Conservation (phyloP, 1,139 yeast genomes). For the Yamadazyma epiphylla region DNA sequence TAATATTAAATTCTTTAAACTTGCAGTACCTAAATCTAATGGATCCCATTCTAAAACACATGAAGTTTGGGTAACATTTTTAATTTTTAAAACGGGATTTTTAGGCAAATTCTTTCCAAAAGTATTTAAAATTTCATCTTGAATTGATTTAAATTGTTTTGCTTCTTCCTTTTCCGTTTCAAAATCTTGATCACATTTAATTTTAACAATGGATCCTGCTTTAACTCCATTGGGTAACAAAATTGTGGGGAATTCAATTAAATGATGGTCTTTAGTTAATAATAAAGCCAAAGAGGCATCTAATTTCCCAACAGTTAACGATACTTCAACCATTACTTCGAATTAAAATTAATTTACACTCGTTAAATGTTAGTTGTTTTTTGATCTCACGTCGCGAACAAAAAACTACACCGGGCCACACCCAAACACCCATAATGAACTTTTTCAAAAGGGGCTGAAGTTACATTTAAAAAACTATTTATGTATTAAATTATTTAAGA, state of each 20-base stretch:
- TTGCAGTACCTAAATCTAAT: constrained; percentile 78
- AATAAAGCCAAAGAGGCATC: constrained; percentile 93
- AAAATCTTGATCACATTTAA: constrained; percentile 79
- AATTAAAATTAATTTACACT: neutral
- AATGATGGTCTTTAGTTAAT: constrained; percentile 87
- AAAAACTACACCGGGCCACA: too few species aligned
- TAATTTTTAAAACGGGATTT: constrained; percentile 64
- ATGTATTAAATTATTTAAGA: constrained; percentile 4
- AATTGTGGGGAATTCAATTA: constrained; percentile 94
- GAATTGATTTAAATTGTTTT: constrained; percentile 57
- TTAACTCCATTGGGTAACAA: constrained; percentile 84
- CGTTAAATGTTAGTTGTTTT: neutral
- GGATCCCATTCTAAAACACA: constrained; percentile 95
- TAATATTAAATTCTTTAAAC: constrained; percentile 69
- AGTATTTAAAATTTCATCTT: constrained; percentile 65
- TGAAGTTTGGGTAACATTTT: constrained; percentile 89
- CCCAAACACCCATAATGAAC: too few species aligned
- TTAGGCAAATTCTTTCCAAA: constrained; percentile 76
- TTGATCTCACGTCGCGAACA: too few species aligned
- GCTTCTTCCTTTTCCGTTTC: constrained; percentile 63
- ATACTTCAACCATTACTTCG: constrained; percentile 68
- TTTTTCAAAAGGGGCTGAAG: too few species aligned
- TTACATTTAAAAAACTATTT: too few species aligned
- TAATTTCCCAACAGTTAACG: constrained; percentile 90
- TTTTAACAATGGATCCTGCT: constrained; percentile 92